These are phyloP conservation scores for Annulohypoxylon maeteangense DNA, from an alignment of 495 filamentous ascomycete species.

Conservation along the genomic window DNA sequence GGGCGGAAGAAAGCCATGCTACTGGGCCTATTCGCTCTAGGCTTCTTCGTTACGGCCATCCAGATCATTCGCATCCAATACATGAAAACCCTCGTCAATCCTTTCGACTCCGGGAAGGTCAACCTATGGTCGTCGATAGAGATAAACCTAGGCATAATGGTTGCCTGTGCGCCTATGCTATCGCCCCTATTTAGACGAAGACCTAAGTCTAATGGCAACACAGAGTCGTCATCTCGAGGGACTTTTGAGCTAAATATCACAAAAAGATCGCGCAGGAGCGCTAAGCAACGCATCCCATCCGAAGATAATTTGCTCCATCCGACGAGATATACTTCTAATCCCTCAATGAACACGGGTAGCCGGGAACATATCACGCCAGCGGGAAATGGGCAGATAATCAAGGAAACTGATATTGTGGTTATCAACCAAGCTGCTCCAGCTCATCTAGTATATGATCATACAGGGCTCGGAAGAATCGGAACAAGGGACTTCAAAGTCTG, in stretches of 20 bases:
- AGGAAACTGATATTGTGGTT: constrained; percentile 18
- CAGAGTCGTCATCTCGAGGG: not conserved
- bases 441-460: not conserved
- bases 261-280: not conserved
- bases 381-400: constrained; percentile 8
- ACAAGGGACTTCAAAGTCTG: constrained; percentile 6
- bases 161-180: constrained; percentile 62
- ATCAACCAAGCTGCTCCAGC: constrained; percentile 13
- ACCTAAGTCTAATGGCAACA: constrained; percentile 34
- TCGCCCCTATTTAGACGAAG: constrained; percentile 61
- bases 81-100: constrained; percentile 54
- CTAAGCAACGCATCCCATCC: not conserved
- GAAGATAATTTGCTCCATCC: not conserved
- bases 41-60: constrained; percentile 64
- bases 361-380: not conserved
- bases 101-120: constrained; percentile 58
- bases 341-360: not conserved
- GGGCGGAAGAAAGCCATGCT: constrained; percentile 55
- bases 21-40: constrained; percentile 59
- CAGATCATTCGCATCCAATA: constrained; percentile 66
- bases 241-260: not conserved
- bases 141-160: constrained; percentile 62
- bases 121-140: constrained; percentile 65
- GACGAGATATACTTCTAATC: not conserved
- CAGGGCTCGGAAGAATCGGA: not conserved